Evolutionary conservation across 495 filamentous ascomycete species (phyloP), one percentile per base, ranked within the genome.

Genomic region (Daldinia bambusicola): DNA sequence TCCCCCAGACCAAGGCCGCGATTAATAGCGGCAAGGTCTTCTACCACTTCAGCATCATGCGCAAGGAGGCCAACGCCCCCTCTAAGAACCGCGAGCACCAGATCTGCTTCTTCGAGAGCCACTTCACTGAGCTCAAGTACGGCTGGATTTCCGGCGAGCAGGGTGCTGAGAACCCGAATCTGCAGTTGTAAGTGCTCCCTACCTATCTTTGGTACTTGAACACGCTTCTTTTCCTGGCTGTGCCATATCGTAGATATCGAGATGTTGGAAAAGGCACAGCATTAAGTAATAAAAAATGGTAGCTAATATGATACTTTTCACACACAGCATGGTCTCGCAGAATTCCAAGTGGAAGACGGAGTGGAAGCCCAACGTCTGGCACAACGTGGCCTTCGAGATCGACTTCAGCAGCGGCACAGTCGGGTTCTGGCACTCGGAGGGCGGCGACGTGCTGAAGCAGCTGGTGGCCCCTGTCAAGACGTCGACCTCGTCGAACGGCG

Each of bases 111-210:
- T 91, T 92, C 68, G 83, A 91, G 79, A 86, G 81, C 75, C 89
- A 91, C 78, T 91, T 90, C 78, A 90, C 88, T 31, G 89, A 91
- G 79, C 78, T 93, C 76, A 92, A 93, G 81, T 88, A 87, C 67
- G 91, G 90, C 61, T 86, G 84, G 85, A 80, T 88, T 61, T 84
- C 83, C 52, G 89, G 89, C 59, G 87, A 88, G 77, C 67, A 74
- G 55, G 87, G 84, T 36, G 83, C 85, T 31, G 74, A 72, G 55
- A 87, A 91, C 70, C 71, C 78, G 1, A 78, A 82, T 69, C 55
- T 84, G 77, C 81, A 82, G 76, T 84, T 79, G 69, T 72, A 41
- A 53, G 71, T 64, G 57, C 12, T 22, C 18, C n/a, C n/a, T n/a
- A n/a, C n/a, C n/a, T n/a, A n/a, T n/a, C n/a, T n/a, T n/a, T n/a